Evolutionary conservation across 2,329 filamentous ascomycete species (phyloP), one percentile per base, ranked within the genome.

Genomic region (Aureobasidium pullulans): DNA sequence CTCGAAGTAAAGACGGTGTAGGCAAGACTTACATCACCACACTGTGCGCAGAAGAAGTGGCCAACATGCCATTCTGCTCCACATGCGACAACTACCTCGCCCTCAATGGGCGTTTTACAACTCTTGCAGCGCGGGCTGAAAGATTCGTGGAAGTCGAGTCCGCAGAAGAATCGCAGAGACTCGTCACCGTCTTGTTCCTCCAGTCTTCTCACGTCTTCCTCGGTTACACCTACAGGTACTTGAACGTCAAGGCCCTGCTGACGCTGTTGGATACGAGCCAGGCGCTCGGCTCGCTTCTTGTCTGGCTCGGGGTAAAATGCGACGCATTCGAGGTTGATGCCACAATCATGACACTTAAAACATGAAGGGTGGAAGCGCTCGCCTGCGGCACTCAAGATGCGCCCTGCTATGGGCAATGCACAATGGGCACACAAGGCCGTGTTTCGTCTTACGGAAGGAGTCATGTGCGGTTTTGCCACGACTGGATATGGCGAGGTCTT

Each of bases 41-140:
- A 99, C 79, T 99, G 91, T 43, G 94, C 94, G 70, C 94, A 99
- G 81, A 99, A 99, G 77, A 99, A 99, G 75, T 99, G 94, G 0
- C 94, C 94, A 57, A 89, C 89, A 72, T 99, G 94, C 89, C 90
- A 99, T 75, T 96, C 91, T n/a, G 87, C 84, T 1, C 94, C 94
- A 60, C 96, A 90, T 1, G 94, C 94, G 13, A 96, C 87, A 34
- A 96, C 86, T 65, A 97, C 90, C 74, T 97, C 92, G 43, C 92
- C 92, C 66, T 97, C 86, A 68, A 99, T 99, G 3, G 94, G 93
- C 7, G 94, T 99, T 72, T 88, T 91, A 82, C 94, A 99, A 72
- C 89, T 91, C 76, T 94, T 94, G 81, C 94, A 99, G 43, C 90
- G 85, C 4, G 94, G 94, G 34, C 89, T 91, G 74, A 90, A 99